Base-by-base conservation (phyloP, 495 filamentous ascomycete genomes). In the Penicillium tannophilum region DNA sequence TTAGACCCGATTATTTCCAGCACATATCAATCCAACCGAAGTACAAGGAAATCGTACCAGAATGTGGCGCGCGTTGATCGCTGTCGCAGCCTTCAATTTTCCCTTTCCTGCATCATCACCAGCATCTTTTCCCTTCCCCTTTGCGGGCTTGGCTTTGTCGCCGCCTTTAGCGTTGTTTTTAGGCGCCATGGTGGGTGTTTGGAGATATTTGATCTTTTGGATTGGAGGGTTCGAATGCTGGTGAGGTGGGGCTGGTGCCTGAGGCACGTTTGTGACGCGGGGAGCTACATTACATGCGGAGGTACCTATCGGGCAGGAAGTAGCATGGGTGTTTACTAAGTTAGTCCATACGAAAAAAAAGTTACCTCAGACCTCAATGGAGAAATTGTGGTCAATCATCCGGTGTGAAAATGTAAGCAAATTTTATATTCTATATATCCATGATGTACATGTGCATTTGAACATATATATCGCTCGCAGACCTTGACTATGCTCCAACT, bases 1-100 rank as follows among this genome's bases (percentile, higher is more conserved):
- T 48, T 24, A 36, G n/a, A 11, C 20, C 20, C 33, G 33, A 16
- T 3, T 5, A 8, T 45, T 26, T 31, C 26, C 14, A 9, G n/a
- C 6, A 19, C 20, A 8, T 20, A 46, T 42, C 39, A 16, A n/a
- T 17, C 39, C 28, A 28, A 28, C 6, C 17, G 39, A 16, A 42
- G 9, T 6, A 17, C n/a, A 12, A 16, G 39, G 7, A n/a, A 46
- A 46, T 72, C 84, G 46, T 76, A 90, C 88, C 62, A 97, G 79
- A 64, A 97, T 95, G 73, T 97, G 93, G 19, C 93, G 82, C 42
- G 93, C 90, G 63, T 95, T 92, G 65, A 97, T 90, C 43, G 83
- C 83, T 60, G 85, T 88, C 1, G 89, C 90, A 6, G 88, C 83
- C 71, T 94, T 96, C 63, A 88, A 35, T 49, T 56, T 56, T 10